phyloP scores from a whole-genome alignment of 108 stramenopile species.

The Stephanodiscus minutulus region DNA sequence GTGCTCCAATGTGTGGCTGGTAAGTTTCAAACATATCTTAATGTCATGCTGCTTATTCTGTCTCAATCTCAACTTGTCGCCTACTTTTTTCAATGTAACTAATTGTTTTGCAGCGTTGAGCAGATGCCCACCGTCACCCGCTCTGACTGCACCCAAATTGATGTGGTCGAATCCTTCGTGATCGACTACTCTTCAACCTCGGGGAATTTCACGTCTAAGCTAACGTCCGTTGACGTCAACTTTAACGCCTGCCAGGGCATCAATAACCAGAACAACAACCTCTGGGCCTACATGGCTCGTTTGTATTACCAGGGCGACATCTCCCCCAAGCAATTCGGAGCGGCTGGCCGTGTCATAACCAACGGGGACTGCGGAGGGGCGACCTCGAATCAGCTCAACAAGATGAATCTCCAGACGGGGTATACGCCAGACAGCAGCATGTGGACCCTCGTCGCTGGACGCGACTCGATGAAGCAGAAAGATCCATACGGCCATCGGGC shows the following conservation, averaged over 20 bases:
- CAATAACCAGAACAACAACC: conserved; percentile 48
- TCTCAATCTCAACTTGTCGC: not conserved
- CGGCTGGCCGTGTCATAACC: conserved; percentile 39
- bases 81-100: not conserved
- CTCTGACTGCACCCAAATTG: conserved; percentile 57
- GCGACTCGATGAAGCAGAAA: not conserved
- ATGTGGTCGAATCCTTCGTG: conserved; percentile 31
- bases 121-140: conserved; percentile 59
- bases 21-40: not conserved
- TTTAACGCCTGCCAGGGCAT: conserved; percentile 61
- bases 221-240: conserved; percentile 34
- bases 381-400: conserved; percentile 11
- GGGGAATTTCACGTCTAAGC: conserved; percentile 8
- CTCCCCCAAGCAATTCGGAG: conserved; percentile 27
- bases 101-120: conserved; percentile 32
- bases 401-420: conserved; percentile 7
- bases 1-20: conserved; percentile 42
- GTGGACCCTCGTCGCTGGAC: conserved; percentile 47
- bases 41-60: not conserved
- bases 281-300: conserved; percentile 53
- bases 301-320: conserved; percentile 47
- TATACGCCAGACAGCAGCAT: conserved; percentile 28
- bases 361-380: conserved; percentile 19
- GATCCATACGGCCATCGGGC: conserved; percentile 20
- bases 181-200: conserved; percentile 38